A percentile compares a stretch with the other conserved stretches of the same genome.
Evolutionary conservation across 768 basidiomycete species (phyloP).

Genomic region (Lentinus tigrinus): DNA sequence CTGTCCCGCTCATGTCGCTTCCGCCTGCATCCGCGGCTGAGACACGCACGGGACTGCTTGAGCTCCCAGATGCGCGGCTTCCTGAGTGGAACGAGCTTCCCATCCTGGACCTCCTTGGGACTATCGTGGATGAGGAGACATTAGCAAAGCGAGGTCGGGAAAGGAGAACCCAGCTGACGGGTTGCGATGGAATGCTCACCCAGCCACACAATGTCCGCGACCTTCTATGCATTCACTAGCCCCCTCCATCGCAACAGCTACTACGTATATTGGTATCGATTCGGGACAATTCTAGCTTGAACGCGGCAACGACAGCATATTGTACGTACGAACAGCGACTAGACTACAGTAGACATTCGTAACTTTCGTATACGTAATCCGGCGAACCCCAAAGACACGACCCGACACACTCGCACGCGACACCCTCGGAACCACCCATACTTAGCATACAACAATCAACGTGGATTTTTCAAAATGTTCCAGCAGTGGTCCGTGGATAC

Average conservation of each 20-base stretch:
- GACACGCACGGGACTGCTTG: constrained; percentile 39
- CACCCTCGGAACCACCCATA: too few species aligned
- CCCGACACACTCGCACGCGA: too few species aligned
- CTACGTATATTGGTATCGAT: constrained; percentile 1
- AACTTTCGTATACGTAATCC: too few species aligned
- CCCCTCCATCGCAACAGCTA: neutral
- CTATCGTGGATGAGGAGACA: constrained; percentile 34
- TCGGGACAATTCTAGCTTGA: constrained; percentile 1
- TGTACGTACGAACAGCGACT: constrained; percentile 2
- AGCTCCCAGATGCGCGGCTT: constrained; percentile 54
- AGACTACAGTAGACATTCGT: constrained; percentile 6
- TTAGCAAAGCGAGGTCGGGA: constrained; percentile 34
- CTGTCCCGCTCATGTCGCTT: constrained; percentile 66
- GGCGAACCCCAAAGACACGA: too few species aligned
- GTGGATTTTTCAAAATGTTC: neutral
- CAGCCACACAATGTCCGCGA: constrained; percentile 19
- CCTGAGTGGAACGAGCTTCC: constrained; percentile 59
- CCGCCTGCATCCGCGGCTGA: constrained; percentile 26
- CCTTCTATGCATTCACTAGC: constrained; percentile 21
- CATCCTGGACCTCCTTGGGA: constrained; percentile 54
- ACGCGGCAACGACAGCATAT: neutral
- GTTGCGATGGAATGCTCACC: constrained; percentile 14
- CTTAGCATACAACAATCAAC: neutral
- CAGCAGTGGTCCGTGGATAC: neutral
- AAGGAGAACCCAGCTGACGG: constrained; percentile 25